These are phyloP conservation scores for Chrysoporthe puriensis DNA, from an alignment of 2,329 filamentous ascomycete species.

Conservation along the genomic window DNA sequence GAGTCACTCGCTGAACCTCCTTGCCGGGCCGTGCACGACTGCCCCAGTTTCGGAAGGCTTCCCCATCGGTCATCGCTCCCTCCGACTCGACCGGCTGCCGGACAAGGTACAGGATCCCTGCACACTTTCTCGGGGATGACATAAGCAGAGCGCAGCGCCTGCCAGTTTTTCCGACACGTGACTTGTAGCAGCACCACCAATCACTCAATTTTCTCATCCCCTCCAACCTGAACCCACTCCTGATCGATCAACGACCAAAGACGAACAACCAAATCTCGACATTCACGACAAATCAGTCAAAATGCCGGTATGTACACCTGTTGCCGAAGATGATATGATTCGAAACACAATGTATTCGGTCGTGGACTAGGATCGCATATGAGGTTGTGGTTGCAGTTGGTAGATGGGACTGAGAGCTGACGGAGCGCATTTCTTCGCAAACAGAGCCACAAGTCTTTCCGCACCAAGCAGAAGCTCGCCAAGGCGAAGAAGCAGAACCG, in stretches of 20 bases:
- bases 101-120: not conserved
- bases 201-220: constrained; percentile 20
- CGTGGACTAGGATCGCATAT: not conserved
- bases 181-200: constrained; percentile 17
- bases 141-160: not conserved
- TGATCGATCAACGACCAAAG: constrained; percentile 32
- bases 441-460: constrained; percentile 99
- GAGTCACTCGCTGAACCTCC: constrained; percentile 18
- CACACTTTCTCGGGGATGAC: not conserved
- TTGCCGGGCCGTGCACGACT: constrained; percentile 15
- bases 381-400: constrained; percentile 3
- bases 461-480: constrained; percentile 99
- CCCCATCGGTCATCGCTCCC: constrained; percentile 12
- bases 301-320: constrained; percentile 43
- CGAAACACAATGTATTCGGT: not conserved
- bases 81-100: constrained; percentile 10
- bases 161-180: constrained; percentile 20
- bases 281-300: constrained; percentile 42
- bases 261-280: constrained; percentile 32
- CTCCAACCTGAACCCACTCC: constrained; percentile 29
- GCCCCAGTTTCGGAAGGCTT: constrained; percentile 19
- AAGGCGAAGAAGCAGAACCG: constrained; percentile 99
- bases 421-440: constrained; percentile 21
- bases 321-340: not conserved
- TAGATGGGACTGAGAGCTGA: constrained; percentile 26